These are phyloP conservation scores for Candida ovalis DNA, from an alignment of 805 yeast genomes.

Conservation along the genomic window DNA sequence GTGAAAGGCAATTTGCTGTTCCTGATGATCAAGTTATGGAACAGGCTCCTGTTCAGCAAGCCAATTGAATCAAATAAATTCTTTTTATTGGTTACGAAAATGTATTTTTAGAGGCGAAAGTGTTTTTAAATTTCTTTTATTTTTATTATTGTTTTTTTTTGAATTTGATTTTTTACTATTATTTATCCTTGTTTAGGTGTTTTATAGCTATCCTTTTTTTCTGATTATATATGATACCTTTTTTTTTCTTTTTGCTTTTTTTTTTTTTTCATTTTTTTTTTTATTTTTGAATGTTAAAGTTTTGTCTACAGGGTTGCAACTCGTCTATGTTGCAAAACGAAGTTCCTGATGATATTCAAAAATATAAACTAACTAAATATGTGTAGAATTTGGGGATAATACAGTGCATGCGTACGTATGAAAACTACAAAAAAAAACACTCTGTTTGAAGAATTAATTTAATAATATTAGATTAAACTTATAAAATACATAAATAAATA, in stretches of 20 bases:
- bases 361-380: too few relatives aligned
- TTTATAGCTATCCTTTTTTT: background rate
- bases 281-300: background rate
- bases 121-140: background rate
- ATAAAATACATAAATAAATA: background rate
- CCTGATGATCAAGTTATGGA: conserved; percentile 72
- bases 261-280: conserved; percentile 1
- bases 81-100: background rate
- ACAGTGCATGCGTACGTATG: too few relatives aligned
- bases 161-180: conserved; percentile 1
- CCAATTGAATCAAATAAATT: background rate
- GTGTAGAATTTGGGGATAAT: too few relatives aligned
- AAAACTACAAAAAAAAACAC: too few relatives aligned
- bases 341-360: too few relatives aligned
- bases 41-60: conserved; percentile 52
- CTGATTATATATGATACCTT: background rate
- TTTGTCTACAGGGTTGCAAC: background rate
- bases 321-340: background rate
- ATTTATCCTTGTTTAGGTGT: background rate
- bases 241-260: background rate
- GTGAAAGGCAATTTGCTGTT: conserved; percentile 70
- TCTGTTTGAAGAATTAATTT: background rate
- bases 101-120: conserved; percentile 1
- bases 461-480: background rate
- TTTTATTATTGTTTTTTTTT: conserved; percentile 1